Evolutionary conservation across 2,329 filamentous ascomycete species (phyloP).

Genomic region (Cordyceps cateniannulata): DNA sequence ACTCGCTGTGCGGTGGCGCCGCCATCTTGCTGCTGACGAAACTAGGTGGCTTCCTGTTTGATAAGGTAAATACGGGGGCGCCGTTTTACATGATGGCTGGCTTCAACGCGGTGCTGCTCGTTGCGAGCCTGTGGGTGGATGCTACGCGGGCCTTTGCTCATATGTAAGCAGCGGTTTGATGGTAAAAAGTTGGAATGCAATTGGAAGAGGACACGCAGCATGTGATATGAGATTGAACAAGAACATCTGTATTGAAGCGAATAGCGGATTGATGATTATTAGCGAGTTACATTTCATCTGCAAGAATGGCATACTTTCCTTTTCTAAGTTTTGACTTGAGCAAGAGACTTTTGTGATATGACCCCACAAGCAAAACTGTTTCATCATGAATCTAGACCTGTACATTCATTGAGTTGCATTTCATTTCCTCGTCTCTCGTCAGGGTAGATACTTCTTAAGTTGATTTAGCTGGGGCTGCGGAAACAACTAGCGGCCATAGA

Average conservation of each 20-base stretch:
- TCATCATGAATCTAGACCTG: no score
- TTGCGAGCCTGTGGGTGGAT: conserved; percentile 47
- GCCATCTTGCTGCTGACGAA: conserved; percentile 92
- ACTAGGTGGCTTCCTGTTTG: conserved; percentile 80
- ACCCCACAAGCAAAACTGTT: no score
- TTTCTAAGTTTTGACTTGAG: not conserved
- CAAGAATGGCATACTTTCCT: not conserved
- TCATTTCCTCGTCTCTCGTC: not conserved
- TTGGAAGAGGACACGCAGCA: no score
- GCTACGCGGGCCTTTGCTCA: conserved; percentile 33
- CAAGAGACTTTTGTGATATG: no score
- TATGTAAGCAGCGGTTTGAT: conserved; percentile 9
- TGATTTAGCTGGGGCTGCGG: not conserved
- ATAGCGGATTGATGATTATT: no score
- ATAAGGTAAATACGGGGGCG: conserved; percentile 63
- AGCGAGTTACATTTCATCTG: no score
- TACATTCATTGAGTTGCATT: no score
- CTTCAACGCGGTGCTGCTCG: conserved; percentile 72
- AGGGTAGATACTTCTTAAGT: not conserved
- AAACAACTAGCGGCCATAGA: not conserved
- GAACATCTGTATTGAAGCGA: no score
- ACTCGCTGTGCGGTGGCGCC: conserved; percentile 82
- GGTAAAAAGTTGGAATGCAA: no score
- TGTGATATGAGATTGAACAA: no score
- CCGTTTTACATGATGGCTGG: conserved; percentile 93